A percentile compares a stretch with the other conserved stretches of the same genome.
These are phyloP conservation scores for Sphenostylis stenocarpa DNA, from an alignment of 306 rosid species.

Conservation along the genomic window DNA sequence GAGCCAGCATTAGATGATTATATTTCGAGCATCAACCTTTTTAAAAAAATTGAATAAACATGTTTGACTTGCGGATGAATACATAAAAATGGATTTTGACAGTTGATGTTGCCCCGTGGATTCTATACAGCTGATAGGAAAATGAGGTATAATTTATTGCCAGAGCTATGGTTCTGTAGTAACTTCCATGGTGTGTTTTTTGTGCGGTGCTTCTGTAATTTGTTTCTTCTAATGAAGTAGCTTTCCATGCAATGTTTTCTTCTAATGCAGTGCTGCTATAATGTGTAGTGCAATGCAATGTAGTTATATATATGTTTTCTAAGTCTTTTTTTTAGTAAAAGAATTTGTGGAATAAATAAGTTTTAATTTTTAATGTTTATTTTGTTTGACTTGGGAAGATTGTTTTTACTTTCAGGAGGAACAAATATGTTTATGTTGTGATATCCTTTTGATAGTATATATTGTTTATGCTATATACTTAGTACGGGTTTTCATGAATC, in stretches of 20 bases:
- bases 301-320: not conserved
- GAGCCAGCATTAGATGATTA: not conserved
- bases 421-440: not conserved
- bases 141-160: not conserved
- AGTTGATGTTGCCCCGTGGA: not conserved
- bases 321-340: not conserved
- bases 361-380: not conserved
- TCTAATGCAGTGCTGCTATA: too few species aligned
- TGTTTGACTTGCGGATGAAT: not conserved
- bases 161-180: not conserved
- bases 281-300: not conserved
- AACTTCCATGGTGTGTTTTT: not conserved
- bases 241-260: not conserved
- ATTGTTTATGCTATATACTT: too few species aligned
- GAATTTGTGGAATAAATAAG: not conserved
- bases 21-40: slow-evolving; percentile 5
- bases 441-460: too few species aligned
- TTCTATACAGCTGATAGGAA: not conserved
- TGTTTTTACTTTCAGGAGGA: not conserved
- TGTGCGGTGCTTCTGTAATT: not conserved
- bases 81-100: not conserved
- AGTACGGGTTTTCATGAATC: not conserved
- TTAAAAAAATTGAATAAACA: not conserved
- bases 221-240: slow-evolving; percentile 5
- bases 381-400: not conserved